phyloP scores from a whole-genome alignment of 1,139 yeast genomes.

The Zygosaccharomyces sapae region DNA sequence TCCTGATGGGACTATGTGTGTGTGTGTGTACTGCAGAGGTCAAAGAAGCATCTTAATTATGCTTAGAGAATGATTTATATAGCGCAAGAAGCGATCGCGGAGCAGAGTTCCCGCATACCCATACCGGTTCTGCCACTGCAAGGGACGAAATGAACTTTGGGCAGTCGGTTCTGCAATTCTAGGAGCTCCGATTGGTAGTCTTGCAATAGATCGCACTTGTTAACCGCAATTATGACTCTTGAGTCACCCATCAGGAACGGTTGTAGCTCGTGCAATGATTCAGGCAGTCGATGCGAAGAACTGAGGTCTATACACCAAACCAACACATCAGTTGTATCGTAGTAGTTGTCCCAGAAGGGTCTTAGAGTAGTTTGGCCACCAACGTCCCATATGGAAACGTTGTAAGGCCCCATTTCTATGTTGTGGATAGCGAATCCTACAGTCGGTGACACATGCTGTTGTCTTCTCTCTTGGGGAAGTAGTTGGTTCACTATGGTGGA shows the following conservation, averaged over 20 bases:
- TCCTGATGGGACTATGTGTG: neutral
- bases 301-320: conserved; percentile 90
- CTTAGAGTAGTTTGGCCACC: conserved; percentile 82
- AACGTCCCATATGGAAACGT: conserved; percentile 67
- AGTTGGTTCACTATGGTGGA: conserved; percentile 67
- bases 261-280: conserved; percentile 60
- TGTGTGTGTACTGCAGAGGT: conserved; percentile 4
- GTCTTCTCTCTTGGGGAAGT: conserved; percentile 39
- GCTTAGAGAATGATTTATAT: neutral
- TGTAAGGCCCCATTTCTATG: conserved; percentile 29
- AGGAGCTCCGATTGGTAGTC: neutral
- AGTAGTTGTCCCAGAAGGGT: conserved; percentile 87
- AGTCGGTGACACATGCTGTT: conserved; percentile 49
- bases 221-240: conserved; percentile 50
- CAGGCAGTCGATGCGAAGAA: conserved; percentile 56
- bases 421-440: conserved; percentile 61
- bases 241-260: conserved; percentile 59
- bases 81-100: conserved; percentile 6
- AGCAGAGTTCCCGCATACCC: conserved; percentile 6
- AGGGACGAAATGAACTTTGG: conserved; percentile 6
- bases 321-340: conserved; percentile 76
- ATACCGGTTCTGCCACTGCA: conserved; percentile 10
- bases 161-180: conserved; percentile 1
- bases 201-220: conserved; percentile 52
- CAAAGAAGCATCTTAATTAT: conserved; percentile 1